These are phyloP conservation scores for Rosa persica DNA, from an alignment of 306 rosid genomes.

Conservation along the genomic window DNA sequence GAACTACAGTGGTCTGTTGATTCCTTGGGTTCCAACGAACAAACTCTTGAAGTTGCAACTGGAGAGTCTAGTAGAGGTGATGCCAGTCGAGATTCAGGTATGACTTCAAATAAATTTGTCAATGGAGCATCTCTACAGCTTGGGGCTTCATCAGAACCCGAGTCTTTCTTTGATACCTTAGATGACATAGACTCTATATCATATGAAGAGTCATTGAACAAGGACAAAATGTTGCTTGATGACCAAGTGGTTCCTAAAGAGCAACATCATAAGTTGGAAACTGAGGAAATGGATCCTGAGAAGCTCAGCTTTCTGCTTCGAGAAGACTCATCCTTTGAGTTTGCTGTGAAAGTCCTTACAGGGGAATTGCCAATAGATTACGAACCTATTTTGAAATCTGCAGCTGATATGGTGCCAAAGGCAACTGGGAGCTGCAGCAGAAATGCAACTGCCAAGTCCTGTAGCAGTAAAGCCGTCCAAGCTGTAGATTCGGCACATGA, in stretches of 20 bases:
- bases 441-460: slow-evolving; percentile 34
- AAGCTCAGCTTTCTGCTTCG: slow-evolving; percentile 36
- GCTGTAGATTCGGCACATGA: slow-evolving; percentile 29
- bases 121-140: slow-evolving; percentile 27
- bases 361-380: slow-evolving; percentile 56
- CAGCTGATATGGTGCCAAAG: slow-evolving; percentile 31
- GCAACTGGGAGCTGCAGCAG: slow-evolving; percentile 34
- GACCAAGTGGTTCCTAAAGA: slow-evolving; percentile 33
- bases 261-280: slow-evolving; percentile 36
- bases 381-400: slow-evolving; percentile 29
- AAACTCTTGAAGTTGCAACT: slow-evolving; percentile 37
- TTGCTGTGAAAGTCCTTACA: slow-evolving; percentile 53
- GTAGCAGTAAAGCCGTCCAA: slow-evolving; percentile 26
- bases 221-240: slow-evolving; percentile 28
- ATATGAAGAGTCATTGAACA: slow-evolving; percentile 24
- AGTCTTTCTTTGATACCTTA: slow-evolving; percentile 15
- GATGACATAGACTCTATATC: slow-evolving; percentile 7
- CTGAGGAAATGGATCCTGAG: slow-evolving; percentile 33
- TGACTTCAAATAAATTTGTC: slow-evolving; percentile 19
- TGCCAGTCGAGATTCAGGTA: slow-evolving; percentile 31
- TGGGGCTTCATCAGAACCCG: slow-evolving; percentile 24
- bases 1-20: slow-evolving; percentile 39
- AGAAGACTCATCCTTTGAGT: slow-evolving; percentile 45
- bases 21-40: slow-evolving; percentile 33
- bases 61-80: slow-evolving; percentile 35